Evolutionary conservation across 169 alveolate genomes (phyloP).

Genomic region (Hammondia hammondi): DNA sequence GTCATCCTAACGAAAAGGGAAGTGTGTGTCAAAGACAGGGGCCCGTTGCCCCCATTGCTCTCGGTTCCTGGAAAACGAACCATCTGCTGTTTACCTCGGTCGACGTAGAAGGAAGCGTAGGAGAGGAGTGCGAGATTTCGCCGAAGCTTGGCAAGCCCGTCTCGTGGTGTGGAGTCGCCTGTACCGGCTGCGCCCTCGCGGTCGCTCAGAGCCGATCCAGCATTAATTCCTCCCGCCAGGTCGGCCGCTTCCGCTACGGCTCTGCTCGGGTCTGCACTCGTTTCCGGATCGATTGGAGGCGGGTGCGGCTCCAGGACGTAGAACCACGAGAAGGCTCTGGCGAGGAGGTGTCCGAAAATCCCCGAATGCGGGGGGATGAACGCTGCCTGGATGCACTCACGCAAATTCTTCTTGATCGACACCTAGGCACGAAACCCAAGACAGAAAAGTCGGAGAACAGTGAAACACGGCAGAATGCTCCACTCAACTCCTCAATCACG

Average conservation of each 20-base stretch:
- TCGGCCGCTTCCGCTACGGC: background rate
- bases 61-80: no score
- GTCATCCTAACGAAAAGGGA: no score
- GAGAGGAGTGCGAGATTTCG: constrained; percentile 13
- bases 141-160: background rate
- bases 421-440: background rate
- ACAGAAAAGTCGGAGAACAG: background rate
- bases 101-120: constrained; percentile 11
- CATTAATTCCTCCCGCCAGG: background rate
- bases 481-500: no score
- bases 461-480: no score
- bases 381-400: background rate
- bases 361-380: constrained; percentile 16
- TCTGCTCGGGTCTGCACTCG: background rate
- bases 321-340: background rate
- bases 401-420: background rate
- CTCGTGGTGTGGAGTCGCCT: background rate
- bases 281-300: background rate
- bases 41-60: no score
- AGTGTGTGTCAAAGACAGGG: no score
- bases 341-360: background rate
- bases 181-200: background rate
- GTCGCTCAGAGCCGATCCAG: background rate
- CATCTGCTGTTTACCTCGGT: background rate
- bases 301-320: constrained; percentile 16